Conservation (phyloP, 225 moss, liverwort and hornwort genomes). For the Physcomitrellopsis africana region DNA sequence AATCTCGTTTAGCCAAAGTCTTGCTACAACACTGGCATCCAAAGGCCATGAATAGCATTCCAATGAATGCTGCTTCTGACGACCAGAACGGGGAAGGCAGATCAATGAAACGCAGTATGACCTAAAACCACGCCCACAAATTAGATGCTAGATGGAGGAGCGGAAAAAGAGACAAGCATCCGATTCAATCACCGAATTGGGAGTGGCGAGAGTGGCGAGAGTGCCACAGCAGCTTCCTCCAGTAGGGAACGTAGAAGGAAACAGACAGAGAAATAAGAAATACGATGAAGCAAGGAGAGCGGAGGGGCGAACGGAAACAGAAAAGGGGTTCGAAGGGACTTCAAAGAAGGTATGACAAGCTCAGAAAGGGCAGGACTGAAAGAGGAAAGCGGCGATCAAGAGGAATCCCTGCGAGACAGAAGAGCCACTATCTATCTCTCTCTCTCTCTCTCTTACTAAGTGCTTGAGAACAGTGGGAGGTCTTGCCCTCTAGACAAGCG, state of each 20-base stretch:
- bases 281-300: background rate
- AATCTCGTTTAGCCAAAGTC: background rate
- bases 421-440: no score
- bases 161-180: background rate
- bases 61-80: background rate
- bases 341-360: no score
- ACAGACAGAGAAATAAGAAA: background rate
- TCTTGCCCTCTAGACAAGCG: no score
- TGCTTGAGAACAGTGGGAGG: no score
- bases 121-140: slow-evolving; percentile 26
- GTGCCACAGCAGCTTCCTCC: background rate
- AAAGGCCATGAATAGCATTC: background rate
- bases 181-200: slow-evolving; percentile 14
- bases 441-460: no score
- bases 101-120: slow-evolving; percentile 21
- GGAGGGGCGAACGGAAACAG: no score
- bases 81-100: background rate
- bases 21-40: background rate
- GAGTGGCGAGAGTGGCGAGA: slow-evolving; percentile 3
- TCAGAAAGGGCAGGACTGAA: no score
- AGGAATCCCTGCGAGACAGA: no score
- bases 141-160: background rate
- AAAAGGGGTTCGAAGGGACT: no score
- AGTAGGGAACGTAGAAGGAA: background rate
- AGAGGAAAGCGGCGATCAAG: no score